A percentile compares a stretch with the other conserved stretches of the same genome.
Evolutionary conservation across 169 alveolate species (phyloP).

Genomic region (Plasmodium cynomolgi): DNA sequence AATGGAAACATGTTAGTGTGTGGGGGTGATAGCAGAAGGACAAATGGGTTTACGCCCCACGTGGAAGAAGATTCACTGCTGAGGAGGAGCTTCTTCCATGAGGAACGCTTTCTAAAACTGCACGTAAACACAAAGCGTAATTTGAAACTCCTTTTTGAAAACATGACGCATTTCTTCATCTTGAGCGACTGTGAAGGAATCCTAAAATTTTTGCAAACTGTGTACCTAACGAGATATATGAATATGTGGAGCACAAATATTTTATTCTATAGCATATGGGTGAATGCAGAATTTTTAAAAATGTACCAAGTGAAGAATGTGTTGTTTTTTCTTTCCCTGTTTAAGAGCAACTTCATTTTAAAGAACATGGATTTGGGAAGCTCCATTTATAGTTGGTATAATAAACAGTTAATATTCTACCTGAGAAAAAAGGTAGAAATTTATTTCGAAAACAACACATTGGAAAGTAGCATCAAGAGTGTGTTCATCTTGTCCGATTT

Average conservation of each 20-base stretch:
- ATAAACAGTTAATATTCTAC: constrained; percentile 40
- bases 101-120: constrained; percentile 12
- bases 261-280: constrained; percentile 62
- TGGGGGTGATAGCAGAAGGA: neutral
- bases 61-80: neutral
- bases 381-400: constrained; percentile 47
- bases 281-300: constrained; percentile 41
- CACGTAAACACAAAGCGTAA: neutral
- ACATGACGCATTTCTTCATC: constrained; percentile 41
- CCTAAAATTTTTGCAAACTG: constrained; percentile 42
- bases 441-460: constrained; percentile 51
- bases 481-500: constrained; percentile 38
- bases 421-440: constrained; percentile 55
- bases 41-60: neutral
- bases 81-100: neutral
- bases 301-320: constrained; percentile 61
- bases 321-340: constrained; percentile 47
- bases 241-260: constrained; percentile 25
- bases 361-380: constrained; percentile 24
- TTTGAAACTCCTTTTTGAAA: constrained; percentile 28
- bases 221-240: constrained; percentile 48
- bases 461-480: constrained; percentile 65
- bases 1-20: neutral
- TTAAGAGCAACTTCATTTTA: constrained; percentile 35
- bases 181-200: constrained; percentile 57